Conservation (phyloP, 495 filamentous ascomycete genomes). For the Chlorociboria aeruginascens region DNA sequence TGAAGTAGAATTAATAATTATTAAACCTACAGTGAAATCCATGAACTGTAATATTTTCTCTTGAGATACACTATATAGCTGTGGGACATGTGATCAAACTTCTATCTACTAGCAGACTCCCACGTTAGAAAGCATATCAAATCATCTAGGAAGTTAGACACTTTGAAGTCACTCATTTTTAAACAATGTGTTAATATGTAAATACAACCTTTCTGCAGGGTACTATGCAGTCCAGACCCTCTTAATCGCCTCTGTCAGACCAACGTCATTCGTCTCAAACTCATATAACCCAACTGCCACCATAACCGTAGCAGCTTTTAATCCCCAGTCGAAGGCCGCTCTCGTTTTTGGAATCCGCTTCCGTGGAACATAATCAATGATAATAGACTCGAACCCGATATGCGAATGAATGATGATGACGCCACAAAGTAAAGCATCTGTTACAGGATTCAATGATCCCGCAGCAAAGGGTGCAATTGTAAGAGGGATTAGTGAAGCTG, state of each 20-base stretch:
- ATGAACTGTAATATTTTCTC: too few species aligned
- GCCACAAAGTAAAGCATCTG: constrained; percentile 77
- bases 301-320: constrained; percentile 64
- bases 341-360: constrained; percentile 55
- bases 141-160: too few species aligned
- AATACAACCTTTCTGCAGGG: constrained; percentile 6
- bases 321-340: constrained; percentile 56
- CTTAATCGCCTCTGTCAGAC: constrained; percentile 78
- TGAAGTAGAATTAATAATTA: too few species aligned
- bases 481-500: constrained; percentile 69
- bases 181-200: constrained; percentile 2
- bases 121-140: too few species aligned
- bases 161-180: background rate
- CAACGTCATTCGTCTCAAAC: constrained; percentile 99
- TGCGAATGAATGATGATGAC: constrained; percentile 83
- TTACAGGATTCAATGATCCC: constrained; percentile 77
- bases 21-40: too few species aligned
- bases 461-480: constrained; percentile 85
- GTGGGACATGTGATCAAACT: too few species aligned
- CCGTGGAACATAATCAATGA: constrained; percentile 83
- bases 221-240: constrained; percentile 66
- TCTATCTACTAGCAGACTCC: too few species aligned
- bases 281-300: constrained; percentile 89
- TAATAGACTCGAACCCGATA: constrained; percentile 79
- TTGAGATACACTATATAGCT: too few species aligned